A percentile compares a stretch with the other conserved stretches of the same genome.
Conservation (phyloP, 1,284 basidiomycete genomes). For the Anthracocystis setariae region DNA sequence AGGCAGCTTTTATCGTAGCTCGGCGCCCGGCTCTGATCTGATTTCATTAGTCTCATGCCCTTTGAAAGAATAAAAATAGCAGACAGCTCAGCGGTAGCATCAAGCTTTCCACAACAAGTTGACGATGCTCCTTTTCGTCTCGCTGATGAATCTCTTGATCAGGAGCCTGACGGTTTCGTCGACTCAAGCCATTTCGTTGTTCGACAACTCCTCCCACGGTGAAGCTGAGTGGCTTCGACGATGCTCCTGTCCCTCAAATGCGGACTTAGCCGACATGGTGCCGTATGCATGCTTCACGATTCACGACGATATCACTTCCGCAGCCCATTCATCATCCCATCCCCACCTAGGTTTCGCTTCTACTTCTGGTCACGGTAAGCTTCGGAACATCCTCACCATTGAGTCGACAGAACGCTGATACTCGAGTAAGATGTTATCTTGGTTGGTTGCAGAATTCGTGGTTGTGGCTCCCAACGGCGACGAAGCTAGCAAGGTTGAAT, state of each 20-base stretch:
- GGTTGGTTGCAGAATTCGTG: constrained; percentile 28
- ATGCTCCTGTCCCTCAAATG: constrained; percentile 5
- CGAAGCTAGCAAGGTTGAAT: constrained; percentile 22
- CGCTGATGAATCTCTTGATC: constrained; percentile 8
- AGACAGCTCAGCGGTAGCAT: no score
- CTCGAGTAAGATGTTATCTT: not conserved
- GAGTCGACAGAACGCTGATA: not conserved
- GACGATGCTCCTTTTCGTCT: not conserved
- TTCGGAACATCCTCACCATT: not conserved
- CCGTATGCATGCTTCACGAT: constrained; percentile 30
- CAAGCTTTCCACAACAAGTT: no score
- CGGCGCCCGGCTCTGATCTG: no score
- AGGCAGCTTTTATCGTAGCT: no score
- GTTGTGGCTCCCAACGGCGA: constrained; percentile 13
- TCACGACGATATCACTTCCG: constrained; percentile 14
- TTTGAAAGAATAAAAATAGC: no score
- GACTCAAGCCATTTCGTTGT: not conserved
- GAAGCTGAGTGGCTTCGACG: constrained; percentile 18
- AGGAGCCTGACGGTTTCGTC: not conserved
- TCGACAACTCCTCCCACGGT: constrained; percentile 18
- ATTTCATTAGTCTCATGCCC: no score
- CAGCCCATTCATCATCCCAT: constrained; percentile 16
- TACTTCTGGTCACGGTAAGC: constrained; percentile 26
- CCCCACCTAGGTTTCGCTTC: constrained; percentile 18
- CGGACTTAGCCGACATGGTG: not conserved